These are phyloP conservation scores for Amanita phalloides DNA, from an alignment of 768 basidiomycete species.

Conservation along the genomic window DNA sequence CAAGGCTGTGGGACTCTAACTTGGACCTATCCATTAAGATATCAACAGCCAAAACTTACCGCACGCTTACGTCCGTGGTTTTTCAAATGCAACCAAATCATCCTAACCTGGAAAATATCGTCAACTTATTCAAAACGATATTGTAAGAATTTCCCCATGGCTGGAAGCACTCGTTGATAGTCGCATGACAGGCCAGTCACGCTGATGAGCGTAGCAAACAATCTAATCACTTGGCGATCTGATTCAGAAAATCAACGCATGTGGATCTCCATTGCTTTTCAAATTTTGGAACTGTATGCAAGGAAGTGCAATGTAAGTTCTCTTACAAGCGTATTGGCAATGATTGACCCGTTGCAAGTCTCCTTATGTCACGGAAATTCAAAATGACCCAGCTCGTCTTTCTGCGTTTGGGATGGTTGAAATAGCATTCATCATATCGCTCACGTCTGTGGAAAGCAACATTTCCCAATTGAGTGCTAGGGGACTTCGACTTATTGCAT, in stretches of 20 bases:
- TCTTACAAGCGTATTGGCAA: background rate
- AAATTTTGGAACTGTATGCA: constrained; percentile 46
- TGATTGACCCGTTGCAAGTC: constrained; percentile 15
- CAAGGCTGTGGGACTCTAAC: constrained; percentile 51
- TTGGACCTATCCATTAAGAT: constrained; percentile 58
- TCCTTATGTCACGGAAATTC: constrained; percentile 37
- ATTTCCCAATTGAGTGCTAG: constrained; percentile 62
- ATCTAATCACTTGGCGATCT: constrained; percentile 46
- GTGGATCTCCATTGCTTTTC: constrained; percentile 56
- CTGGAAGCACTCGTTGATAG: constrained; percentile 7
- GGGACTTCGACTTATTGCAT: constrained; percentile 56
- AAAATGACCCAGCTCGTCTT: constrained; percentile 38
- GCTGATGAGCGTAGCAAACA: constrained; percentile 40
- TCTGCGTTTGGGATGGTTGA: constrained; percentile 61
- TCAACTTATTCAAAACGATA: background rate
- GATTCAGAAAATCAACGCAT: constrained; percentile 56
- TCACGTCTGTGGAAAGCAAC: constrained; percentile 58
- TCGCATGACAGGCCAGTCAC: constrained; percentile 25
- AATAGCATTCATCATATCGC: constrained; percentile 58
- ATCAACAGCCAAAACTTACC: constrained; percentile 40
- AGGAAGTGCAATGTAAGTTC: constrained; percentile 34
- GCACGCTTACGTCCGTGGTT: constrained; percentile 30
- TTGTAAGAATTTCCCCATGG: background rate
- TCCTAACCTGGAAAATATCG: constrained; percentile 15
- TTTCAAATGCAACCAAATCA: constrained; percentile 29